phyloP scores from a whole-genome alignment of 768 basidiomycete genomes.

The Suillus subluteus region DNA sequence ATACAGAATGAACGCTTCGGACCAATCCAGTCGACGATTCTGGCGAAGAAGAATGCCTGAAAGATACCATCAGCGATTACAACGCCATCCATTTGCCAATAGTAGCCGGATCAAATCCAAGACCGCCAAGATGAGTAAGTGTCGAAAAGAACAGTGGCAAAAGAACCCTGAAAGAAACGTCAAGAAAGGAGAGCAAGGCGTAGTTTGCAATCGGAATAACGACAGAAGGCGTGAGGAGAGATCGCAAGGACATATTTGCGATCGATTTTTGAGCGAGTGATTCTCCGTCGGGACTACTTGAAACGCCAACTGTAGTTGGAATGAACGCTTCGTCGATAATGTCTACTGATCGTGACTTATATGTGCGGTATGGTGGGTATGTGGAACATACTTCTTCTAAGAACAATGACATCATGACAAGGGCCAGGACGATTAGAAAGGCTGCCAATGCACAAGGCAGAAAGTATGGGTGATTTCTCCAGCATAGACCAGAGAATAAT shows the following conservation, averaged over 20 bases:
- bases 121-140: constrained; percentile 46
- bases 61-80: constrained; percentile 39
- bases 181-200: constrained; percentile 43
- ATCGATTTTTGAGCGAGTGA: neutral
- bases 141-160: constrained; percentile 50
- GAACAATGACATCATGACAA: constrained; percentile 25
- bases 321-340: neutral
- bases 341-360: neutral
- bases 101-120: constrained; percentile 42
- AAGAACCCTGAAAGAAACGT: constrained; percentile 44
- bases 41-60: constrained; percentile 45
- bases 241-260: constrained; percentile 34
- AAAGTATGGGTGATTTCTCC: constrained; percentile 41
- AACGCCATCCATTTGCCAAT: constrained; percentile 44
- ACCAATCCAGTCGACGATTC: constrained; percentile 44
- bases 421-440: constrained; percentile 16
- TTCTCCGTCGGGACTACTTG: neutral
- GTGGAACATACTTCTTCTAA: constrained; percentile 34
- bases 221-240: constrained; percentile 38
- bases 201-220: constrained; percentile 49
- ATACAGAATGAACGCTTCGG: constrained; percentile 43
- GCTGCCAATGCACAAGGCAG: constrained; percentile 36
- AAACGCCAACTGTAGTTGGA: neutral
- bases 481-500: constrained; percentile 45
- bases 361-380: neutral